These are phyloP conservation scores for Fusarium sp. DNA, from an alignment of 2,329 filamentous ascomycete species.

Conservation along the genomic window DNA sequence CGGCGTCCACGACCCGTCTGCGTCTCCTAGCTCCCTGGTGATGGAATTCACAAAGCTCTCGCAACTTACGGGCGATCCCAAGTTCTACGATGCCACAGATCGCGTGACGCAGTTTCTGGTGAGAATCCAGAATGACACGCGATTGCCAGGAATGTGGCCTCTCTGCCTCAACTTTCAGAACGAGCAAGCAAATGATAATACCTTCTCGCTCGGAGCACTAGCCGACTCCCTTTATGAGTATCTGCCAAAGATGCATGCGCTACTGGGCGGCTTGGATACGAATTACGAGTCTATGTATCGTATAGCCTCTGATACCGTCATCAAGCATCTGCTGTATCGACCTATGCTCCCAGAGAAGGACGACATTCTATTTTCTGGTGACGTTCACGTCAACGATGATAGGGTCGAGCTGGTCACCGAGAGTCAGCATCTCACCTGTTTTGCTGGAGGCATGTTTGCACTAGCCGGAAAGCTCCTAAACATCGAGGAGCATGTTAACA, in stretches of 20 bases:
- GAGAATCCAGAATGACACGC: conserved; percentile 73
- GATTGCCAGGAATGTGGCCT: conserved; percentile 82
- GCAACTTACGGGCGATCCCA: conserved; percentile 76
- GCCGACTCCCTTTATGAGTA: conserved; percentile 72
- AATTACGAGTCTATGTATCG: conserved; percentile 75
- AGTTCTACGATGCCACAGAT: conserved; percentile 82
- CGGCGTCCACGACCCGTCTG: conserved; percentile 60
- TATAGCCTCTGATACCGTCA: conserved; percentile 68
- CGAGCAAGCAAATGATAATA: conserved; percentile 61
- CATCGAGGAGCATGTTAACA: conserved; percentile 58
- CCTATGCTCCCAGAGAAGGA: conserved; percentile 71
- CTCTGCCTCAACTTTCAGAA: conserved; percentile 67
- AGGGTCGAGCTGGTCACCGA: conserved; percentile 42
- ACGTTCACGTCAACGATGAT: conserved; percentile 42
- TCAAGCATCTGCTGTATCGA: conserved; percentile 73
- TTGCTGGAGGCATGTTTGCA: conserved; percentile 74
- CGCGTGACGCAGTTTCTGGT: conserved; percentile 77
- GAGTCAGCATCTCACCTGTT: conserved; percentile 71
- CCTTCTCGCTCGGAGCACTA: conserved; percentile 63
- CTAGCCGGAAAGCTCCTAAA: conserved; percentile 70
- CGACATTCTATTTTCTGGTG: conserved; percentile 65
- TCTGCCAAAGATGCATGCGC: conserved; percentile 69
- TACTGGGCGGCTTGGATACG: conserved; percentile 71
- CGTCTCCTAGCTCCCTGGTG: conserved; percentile 70
- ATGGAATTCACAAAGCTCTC: conserved; percentile 81